Evolutionary conservation across 805 yeast species (phyloP).

Genomic region (Nakazawaea ambrosiae): DNA sequence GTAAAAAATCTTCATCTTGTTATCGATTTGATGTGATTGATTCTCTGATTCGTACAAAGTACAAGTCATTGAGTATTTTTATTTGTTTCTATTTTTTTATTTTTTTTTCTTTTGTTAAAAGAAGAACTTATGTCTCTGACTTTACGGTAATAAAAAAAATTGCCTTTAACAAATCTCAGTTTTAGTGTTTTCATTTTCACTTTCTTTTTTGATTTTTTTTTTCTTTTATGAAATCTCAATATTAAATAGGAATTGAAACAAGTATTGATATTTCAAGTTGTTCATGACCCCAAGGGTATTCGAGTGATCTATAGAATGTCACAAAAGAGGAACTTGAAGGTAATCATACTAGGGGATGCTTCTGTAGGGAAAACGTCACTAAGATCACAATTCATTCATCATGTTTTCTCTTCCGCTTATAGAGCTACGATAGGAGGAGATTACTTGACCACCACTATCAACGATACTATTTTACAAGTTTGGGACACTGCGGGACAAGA

Average conservation of each 20-base stretch:
- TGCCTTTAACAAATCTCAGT: no score
- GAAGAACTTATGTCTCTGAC: no score
- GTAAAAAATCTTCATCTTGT: slow-evolving; percentile 79
- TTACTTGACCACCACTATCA: slow-evolving; percentile 37
- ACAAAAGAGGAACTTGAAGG: slow-evolving; percentile 30
- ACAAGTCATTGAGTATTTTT: background rate
- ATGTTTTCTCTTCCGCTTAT: slow-evolving; percentile 46
- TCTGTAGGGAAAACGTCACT: slow-evolving; percentile 56
- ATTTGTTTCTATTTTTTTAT: background rate
- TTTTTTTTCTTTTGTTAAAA: background rate
- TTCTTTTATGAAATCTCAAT: no score
- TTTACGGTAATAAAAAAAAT: no score
- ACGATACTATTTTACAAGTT: slow-evolving; percentile 37
- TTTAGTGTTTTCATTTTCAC: no score
- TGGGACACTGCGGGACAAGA: slow-evolving; percentile 98
- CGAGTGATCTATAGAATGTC: no score
- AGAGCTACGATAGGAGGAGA: slow-evolving; percentile 57
- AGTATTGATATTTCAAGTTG: no score
- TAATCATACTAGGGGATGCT: slow-evolving; percentile 50
- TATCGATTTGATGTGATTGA: background rate
- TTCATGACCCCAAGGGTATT: no score
- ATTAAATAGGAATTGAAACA: no score
- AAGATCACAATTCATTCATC: slow-evolving; percentile 48
- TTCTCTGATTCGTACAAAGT: background rate
- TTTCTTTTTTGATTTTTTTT: no score